Conservation (phyloP, 2,329 filamentous ascomycete genomes). For the Diaporthe sp. region DNA sequence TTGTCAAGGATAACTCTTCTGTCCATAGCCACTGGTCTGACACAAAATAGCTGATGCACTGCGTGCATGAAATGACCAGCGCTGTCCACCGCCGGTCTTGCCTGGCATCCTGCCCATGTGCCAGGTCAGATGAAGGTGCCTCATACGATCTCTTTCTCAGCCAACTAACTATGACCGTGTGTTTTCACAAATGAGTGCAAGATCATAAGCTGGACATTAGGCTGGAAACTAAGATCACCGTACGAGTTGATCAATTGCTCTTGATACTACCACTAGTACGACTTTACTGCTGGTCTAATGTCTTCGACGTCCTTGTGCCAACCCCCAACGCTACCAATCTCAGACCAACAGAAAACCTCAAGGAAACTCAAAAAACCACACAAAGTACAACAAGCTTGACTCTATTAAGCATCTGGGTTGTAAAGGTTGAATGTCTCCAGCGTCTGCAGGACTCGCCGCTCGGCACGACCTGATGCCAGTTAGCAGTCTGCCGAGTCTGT, state of each 20-base stretch:
- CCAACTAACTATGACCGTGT: too few species aligned
- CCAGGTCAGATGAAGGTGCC: too few species aligned
- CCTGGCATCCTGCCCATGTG: too few species aligned
- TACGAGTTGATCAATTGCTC: not conserved
- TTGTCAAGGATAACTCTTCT: not conserved
- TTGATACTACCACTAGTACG: too few species aligned
- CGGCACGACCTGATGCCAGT: not conserved
- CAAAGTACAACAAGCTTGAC: not conserved
- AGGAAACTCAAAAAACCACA: not conserved
- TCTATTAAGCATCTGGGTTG: not conserved
- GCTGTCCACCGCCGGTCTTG: too few species aligned
- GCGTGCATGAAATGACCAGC: not conserved
- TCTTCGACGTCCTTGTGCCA: not conserved
- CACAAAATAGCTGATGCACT: not conserved
- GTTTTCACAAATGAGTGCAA: too few species aligned
- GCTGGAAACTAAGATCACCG: too few species aligned
- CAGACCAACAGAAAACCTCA: not conserved
- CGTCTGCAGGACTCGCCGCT: not conserved
- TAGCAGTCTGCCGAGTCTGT: not conserved
- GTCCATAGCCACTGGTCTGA: too few species aligned
- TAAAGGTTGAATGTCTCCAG: not conserved
- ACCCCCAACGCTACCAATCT: not conserved
- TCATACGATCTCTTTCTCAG: too few species aligned
- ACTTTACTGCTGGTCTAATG: not conserved
- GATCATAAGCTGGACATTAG: too few species aligned